Percentiles rank a stretch among this genome's conserved stretches.
phyloP scores from a whole-genome alignment of 2,329 filamentous ascomycete species.

The Xylariaceae sp. region DNA sequence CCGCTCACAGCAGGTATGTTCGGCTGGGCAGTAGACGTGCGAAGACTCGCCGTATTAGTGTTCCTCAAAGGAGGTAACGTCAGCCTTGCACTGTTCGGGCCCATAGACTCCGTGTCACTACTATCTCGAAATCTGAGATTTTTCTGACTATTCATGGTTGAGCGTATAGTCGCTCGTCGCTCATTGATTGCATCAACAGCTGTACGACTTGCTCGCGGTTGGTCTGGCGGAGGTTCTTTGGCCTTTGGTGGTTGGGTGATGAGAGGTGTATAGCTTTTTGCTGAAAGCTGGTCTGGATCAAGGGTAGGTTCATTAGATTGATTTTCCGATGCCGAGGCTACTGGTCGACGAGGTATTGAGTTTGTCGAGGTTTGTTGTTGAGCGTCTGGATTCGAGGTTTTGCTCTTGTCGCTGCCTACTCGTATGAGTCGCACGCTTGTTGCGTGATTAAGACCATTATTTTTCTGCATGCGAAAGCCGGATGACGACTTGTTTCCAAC shows the following conservation, averaged over 20 bases:
- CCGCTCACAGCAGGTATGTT: not conserved
- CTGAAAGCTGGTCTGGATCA: not conserved
- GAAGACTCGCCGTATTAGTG: conserved; percentile 21
- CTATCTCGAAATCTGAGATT: conserved; percentile 31
- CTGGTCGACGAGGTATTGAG: conserved; percentile 2
- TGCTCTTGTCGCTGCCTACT: conserved; percentile 26
- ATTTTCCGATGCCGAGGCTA: not conserved
- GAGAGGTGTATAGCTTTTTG: not conserved
- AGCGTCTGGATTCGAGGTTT: not conserved
- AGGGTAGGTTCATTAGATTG: conserved; percentile 1
- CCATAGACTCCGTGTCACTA: conserved; percentile 26
- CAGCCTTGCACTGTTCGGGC: not conserved
- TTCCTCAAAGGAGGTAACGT: conserved; percentile 15
- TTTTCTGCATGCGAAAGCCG: conserved; percentile 30
- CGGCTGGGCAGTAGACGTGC: not conserved
- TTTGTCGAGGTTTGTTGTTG: not conserved
- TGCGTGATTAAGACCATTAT: conserved; percentile 25
- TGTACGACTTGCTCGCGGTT: conserved; percentile 11
- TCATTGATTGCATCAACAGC: conserved; percentile 8
- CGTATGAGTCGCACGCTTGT: conserved; percentile 31
- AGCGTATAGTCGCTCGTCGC: conserved; percentile 2
- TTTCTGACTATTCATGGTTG: conserved; percentile 18
- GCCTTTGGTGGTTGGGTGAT: conserved; percentile 9
- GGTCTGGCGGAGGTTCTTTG: conserved; percentile 5
- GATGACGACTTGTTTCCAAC: conserved; percentile 20